Percentiles rank a stretch among this genome's conserved stretches.
These are phyloP conservation scores for Metschnikowia arizonensis DNA, from an alignment of 805 yeast species.

Conservation along the genomic window DNA sequence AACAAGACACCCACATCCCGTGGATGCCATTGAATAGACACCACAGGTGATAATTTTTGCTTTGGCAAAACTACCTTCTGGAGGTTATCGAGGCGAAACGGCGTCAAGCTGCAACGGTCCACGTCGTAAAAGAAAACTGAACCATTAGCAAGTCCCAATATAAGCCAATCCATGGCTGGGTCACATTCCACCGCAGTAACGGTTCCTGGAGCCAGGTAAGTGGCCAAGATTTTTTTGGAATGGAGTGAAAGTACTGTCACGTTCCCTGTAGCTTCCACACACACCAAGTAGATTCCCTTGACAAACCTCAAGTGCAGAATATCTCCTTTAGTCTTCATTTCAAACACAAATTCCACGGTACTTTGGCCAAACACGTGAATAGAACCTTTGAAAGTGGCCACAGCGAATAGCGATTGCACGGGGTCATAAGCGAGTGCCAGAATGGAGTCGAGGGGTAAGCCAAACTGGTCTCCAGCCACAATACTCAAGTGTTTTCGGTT, in stretches of 20 bases:
- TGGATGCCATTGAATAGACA: conserved; percentile 76
- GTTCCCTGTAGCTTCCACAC: conserved; percentile 56
- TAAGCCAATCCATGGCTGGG: conserved; percentile 84
- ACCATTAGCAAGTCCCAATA: conserved; percentile 79
- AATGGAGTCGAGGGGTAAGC: conserved; percentile 53
- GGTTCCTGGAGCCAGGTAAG: conserved; percentile 58
- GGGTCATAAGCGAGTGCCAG: conserved; percentile 78
- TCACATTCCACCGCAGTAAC: conserved; percentile 73
- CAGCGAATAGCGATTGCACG: conserved; percentile 78
- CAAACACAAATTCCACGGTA: conserved; percentile 67
- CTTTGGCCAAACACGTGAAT: conserved; percentile 82
- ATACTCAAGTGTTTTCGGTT: conserved; percentile 28
- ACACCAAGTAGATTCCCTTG: conserved; percentile 77
- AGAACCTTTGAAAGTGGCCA: conserved; percentile 66
- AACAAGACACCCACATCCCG: conserved; percentile 78
- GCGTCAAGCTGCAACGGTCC: conserved; percentile 67
- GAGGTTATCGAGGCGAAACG: conserved; percentile 62
- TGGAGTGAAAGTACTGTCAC: conserved; percentile 69
- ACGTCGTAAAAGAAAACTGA: conserved; percentile 68
- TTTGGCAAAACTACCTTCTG: conserved; percentile 59
- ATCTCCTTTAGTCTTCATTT: conserved; percentile 45
- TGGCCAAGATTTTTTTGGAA: conserved; percentile 55
- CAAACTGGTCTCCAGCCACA: conserved; percentile 30
- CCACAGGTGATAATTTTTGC: conserved; percentile 59
- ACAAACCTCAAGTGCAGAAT: conserved; percentile 61